Evolutionary conservation across 257 asterid genomes (phyloP), one percentile per base, ranked within the genome.

Genomic region (Ligustrum vulgare): DNA sequence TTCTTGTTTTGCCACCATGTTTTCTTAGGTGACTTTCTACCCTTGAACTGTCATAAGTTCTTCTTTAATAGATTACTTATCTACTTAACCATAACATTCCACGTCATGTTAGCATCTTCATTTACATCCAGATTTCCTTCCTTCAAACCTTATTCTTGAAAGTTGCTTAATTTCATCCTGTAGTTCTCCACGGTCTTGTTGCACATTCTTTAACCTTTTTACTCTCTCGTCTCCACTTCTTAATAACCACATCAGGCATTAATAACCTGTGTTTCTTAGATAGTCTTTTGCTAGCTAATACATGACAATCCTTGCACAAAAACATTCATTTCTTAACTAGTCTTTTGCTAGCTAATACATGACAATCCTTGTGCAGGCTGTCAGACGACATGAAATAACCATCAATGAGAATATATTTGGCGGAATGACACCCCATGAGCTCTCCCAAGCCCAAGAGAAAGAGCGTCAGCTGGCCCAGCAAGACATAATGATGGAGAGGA

Each of bases 401-500:
- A 78, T 95, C 49, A 82, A 77, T 54, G 98, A 93, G 86, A 78
- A 73, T 77, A 80, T 79, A 37, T 80, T 82, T 34, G 90, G 97
- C 79, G 94, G 88, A 75, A 82, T 95, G 97, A 84, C 90, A 43
- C 77, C 41, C 5, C 78, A 65, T 60, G 97, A 91, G 81, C 85
- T 95, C 72, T 80, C 88, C 62, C 83, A 80, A 80, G 97, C 96
- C 77, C 89, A 80, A 84, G 89, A 84, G 45, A 86, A 82, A 80
- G 99, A 95, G 84, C 78, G 69, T 77, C 88, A 86, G 80, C 77
- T 95, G 79, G 79, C 89, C 73, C 91, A 89, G 80, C 98, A 95
- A 83, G 99, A 95, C 79, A 80, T 82, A 41, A 75, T 78, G 80
- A 87, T 93, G 88, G 99, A 95, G 85, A 89, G 89, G 84, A 95